Evolutionary conservation across 805 yeast species (phyloP).

Genomic region (Kuraishia capsulata): DNA sequence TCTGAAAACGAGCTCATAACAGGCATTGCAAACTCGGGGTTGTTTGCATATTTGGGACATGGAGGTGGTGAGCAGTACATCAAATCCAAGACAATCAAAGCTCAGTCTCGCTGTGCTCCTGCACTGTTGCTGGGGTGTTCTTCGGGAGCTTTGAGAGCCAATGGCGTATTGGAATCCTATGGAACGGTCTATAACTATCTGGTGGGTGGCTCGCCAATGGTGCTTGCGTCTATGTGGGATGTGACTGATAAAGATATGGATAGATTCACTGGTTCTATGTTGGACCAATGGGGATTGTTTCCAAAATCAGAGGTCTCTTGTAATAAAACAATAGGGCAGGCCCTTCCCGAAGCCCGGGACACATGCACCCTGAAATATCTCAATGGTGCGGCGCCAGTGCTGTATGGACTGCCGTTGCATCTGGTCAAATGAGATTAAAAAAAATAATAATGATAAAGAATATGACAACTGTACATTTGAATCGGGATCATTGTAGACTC

Average conservation of each 20-base stretch:
- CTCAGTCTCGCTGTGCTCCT: slow-evolving; percentile 39
- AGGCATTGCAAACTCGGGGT: slow-evolving; percentile 30
- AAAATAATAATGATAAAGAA: background rate
- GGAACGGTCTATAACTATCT: slow-evolving; percentile 76
- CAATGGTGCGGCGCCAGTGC: slow-evolving; percentile 89
- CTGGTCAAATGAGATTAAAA: background rate
- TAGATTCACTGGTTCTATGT: slow-evolving; percentile 51
- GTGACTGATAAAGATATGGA: slow-evolving; percentile 96
- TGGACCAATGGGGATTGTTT: slow-evolving; percentile 60
- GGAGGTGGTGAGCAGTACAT: slow-evolving; percentile 92
- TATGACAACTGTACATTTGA: background rate
- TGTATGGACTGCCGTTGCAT: slow-evolving; percentile 75
- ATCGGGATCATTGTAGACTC: too few relatives aligned
- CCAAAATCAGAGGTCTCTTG: slow-evolving; percentile 14
- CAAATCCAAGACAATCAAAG: slow-evolving; percentile 42
- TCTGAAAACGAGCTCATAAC: slow-evolving; percentile 39
- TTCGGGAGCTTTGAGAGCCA: slow-evolving; percentile 56
- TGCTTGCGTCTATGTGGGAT: slow-evolving; percentile 88
- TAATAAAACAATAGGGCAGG: slow-evolving; percentile 38
- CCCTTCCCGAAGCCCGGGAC: slow-evolving; percentile 55
- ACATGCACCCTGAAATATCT: slow-evolving; percentile 62
- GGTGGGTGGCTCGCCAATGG: slow-evolving; percentile 73
- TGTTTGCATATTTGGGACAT: slow-evolving; percentile 83
- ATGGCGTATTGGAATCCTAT: slow-evolving; percentile 58
- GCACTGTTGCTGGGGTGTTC: slow-evolving; percentile 81